phyloP scores from a whole-genome alignment of 345 rosid species.

The Eucalyptus marginata region DNA sequence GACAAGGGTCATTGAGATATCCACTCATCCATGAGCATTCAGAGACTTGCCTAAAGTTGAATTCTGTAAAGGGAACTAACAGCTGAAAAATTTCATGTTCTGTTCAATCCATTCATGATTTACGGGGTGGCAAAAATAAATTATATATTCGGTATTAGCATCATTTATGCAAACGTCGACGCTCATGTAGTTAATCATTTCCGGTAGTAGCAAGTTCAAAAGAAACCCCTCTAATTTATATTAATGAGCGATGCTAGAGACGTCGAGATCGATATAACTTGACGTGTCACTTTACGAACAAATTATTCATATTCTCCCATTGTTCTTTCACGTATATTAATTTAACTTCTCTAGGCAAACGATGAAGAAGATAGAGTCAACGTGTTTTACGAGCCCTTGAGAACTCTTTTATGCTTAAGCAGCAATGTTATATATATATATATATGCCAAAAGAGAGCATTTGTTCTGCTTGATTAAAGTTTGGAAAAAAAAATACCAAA shows the following conservation, averaged over 20 bases:
- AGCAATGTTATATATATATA: too few relatives aligned
- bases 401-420: background rate
- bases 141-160: background rate
- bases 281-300: background rate
- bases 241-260: background rate
- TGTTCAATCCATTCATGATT: background rate
- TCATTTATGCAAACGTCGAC: background rate
- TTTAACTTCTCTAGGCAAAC: background rate
- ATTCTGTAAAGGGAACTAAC: background rate
- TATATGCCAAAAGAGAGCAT: background rate
- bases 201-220: background rate
- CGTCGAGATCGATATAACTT: background rate
- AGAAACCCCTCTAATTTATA: background rate
- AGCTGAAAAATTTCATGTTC: background rate
- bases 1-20: background rate
- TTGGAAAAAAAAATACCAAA: background rate
- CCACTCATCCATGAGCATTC: background rate
- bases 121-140: background rate
- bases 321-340: background rate
- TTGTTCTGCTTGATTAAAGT: background rate
- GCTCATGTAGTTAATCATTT: background rate
- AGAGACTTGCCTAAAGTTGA: background rate
- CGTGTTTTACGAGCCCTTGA: background rate
- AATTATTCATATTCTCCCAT: background rate
- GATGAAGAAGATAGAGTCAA: background rate